A percentile compares a stretch with the other conserved stretches of the same genome.
Evolutionary conservation across 805 yeast species (phyloP).

Genomic region (Metschnikowia lachancei): DNA sequence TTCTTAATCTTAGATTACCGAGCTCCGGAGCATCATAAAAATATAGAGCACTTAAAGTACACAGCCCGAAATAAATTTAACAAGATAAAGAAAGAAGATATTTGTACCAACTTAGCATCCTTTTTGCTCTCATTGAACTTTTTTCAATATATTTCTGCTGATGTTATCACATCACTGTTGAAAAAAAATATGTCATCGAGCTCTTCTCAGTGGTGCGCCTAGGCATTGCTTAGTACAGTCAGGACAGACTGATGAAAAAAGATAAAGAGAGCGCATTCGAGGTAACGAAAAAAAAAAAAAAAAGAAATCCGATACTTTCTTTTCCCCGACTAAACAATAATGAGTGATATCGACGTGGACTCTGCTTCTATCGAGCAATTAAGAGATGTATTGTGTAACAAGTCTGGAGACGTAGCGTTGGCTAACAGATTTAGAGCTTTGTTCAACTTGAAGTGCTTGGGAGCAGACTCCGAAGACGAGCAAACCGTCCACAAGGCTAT

Average conservation of each 20-base stretch:
- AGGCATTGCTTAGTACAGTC: slow-evolving; percentile 1
- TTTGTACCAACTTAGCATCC: background rate
- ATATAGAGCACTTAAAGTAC: background rate
- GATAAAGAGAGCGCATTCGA: slow-evolving; percentile 12
- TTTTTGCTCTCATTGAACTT: background rate
- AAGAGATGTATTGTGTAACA: slow-evolving; percentile 67
- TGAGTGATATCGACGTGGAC: slow-evolving; percentile 41
- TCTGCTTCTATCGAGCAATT: slow-evolving; percentile 56
- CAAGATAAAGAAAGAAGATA: too few relatives aligned
- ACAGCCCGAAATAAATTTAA: too few relatives aligned
- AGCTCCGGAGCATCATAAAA: background rate
- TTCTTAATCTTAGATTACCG: background rate
- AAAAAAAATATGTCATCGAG: slow-evolving; percentile 6
- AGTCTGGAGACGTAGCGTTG: slow-evolving; percentile 64
- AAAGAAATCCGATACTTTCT: background rate
- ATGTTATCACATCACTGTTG: too few relatives aligned
- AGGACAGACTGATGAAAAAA: slow-evolving; percentile 11
- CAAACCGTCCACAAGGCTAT: slow-evolving; percentile 64
- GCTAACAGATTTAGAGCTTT: slow-evolving; percentile 92
- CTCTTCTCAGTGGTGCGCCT: slow-evolving; percentile 9
- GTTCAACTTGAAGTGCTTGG: slow-evolving; percentile 84
- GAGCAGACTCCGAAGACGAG: slow-evolving; percentile 60
- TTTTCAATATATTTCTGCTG: background rate
- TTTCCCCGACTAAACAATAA: slow-evolving; percentile 6
- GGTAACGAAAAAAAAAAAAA: background rate